These are phyloP conservation scores for Sugiyamaella neomexicana DNA, from an alignment of 1,139 yeast species.

Conservation along the genomic window DNA sequence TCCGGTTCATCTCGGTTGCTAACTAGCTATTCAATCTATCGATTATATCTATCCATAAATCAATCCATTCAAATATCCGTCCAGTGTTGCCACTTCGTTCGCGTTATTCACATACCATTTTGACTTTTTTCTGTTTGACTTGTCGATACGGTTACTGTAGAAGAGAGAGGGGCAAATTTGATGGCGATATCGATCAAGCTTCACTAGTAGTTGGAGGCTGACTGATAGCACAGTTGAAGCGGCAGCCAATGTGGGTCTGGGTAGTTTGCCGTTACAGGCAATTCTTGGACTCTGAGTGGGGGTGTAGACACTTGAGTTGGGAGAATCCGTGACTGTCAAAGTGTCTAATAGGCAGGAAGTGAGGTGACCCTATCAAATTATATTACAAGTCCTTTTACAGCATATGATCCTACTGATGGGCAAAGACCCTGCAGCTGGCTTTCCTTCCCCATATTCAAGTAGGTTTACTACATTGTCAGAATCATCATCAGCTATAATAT, in stretches of 20 bases:
- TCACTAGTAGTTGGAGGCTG: no score
- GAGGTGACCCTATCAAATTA: not conserved
- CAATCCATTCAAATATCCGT: not conserved
- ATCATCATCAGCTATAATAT: not conserved
- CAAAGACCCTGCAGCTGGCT: not conserved
- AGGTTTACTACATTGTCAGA: not conserved
- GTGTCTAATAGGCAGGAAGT: not conserved
- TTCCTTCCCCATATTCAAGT: not conserved
- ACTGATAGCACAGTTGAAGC: not conserved
- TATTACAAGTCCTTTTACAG: not conserved
- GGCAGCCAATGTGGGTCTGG: slow-evolving; percentile 2
- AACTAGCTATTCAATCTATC: not conserved
- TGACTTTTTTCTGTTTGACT: slow-evolving; percentile 11
- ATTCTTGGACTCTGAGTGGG: not conserved
- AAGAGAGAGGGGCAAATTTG: slow-evolving; percentile 16
- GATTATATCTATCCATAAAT: no score
- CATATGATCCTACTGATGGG: not conserved
- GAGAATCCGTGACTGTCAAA: not conserved
- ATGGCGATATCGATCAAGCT: slow-evolving; percentile 3
- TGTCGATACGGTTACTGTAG: slow-evolving; percentile 12
- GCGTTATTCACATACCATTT: slow-evolving; percentile 22
- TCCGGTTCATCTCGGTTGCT: not conserved
- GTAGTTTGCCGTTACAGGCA: not conserved
- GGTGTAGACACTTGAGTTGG: not conserved
- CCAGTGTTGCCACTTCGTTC: not conserved